phyloP scores from a whole-genome alignment of 2,329 filamentous ascomycete genomes.

The Nemania sp. region DNA sequence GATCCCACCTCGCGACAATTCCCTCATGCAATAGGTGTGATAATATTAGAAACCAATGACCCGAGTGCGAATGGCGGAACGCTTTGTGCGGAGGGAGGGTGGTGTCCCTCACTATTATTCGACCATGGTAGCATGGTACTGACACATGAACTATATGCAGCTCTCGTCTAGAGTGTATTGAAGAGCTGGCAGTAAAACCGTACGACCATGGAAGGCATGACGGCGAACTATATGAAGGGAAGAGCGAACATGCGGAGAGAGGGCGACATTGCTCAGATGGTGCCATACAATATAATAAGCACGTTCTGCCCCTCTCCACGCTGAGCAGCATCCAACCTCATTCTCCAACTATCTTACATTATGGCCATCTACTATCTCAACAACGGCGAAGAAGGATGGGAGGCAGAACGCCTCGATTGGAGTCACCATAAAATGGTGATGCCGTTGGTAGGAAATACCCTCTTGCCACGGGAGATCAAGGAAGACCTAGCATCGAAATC shows the following conservation, averaged over 20 bases:
- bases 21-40: neutral
- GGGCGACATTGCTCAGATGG: neutral
- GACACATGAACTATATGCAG: neutral
- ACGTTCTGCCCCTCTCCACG: slow-evolving; percentile 4
- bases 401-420: slow-evolving; percentile 20
- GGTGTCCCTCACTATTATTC: neutral
- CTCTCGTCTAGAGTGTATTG: neutral
- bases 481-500: slow-evolving; percentile 14
- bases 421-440: slow-evolving; percentile 24
- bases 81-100: neutral
- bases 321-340: neutral
- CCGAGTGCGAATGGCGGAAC: neutral
- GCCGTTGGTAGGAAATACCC: slow-evolving; percentile 21
- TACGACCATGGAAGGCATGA: neutral
- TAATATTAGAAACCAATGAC: neutral
- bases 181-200: neutral
- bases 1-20: neutral
- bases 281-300: slow-evolving; percentile 5
- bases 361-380: slow-evolving; percentile 32
- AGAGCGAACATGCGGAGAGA: neutral
- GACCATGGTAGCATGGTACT: neutral
- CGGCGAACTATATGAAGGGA: neutral
- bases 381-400: slow-evolving; percentile 28
- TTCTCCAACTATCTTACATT: neutral
- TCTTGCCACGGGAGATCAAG: slow-evolving; percentile 19